phyloP scores from a whole-genome alignment of 805 yeast species.

The Lachancea lanzarotensis region DNA sequence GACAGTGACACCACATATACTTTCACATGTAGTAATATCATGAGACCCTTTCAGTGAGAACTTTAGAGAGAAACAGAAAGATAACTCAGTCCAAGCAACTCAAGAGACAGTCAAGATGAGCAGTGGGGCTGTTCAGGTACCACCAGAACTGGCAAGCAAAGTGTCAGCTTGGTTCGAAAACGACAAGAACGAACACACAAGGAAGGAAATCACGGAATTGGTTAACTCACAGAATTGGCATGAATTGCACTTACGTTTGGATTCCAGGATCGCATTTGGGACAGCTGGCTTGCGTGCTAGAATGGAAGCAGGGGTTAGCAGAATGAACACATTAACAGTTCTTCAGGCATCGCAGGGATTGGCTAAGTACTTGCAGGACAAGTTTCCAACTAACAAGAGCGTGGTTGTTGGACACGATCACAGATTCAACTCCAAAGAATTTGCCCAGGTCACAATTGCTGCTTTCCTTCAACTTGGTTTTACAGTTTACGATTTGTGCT shows the following conservation, averaged over 20 bases:
- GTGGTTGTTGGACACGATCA: constrained; percentile 89
- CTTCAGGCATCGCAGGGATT: constrained; percentile 86
- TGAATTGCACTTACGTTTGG: constrained; percentile 46
- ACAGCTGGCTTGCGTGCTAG: constrained; percentile 86
- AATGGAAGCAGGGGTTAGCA: constrained; percentile 86
- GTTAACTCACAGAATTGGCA: constrained; percentile 33
- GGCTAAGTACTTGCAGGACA: constrained; percentile 41
- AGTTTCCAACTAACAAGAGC: constrained; percentile 24
- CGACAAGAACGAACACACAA: constrained; percentile 40
- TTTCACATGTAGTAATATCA: neutral
- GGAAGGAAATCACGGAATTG: constrained; percentile 48
- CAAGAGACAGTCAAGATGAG: neutral
- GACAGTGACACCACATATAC: neutral
- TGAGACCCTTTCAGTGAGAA: no score
- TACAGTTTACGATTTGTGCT: constrained; percentile 57
- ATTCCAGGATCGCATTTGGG: constrained; percentile 70
- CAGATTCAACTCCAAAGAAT: constrained; percentile 68
- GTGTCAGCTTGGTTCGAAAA: constrained; percentile 25
- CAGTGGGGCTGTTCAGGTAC: constrained; percentile 3
- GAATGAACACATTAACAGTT: constrained; percentile 86
- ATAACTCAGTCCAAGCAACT: neutral
- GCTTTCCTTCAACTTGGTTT: constrained; percentile 66
- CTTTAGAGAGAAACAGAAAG: neutral
- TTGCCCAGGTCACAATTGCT: constrained; percentile 73
- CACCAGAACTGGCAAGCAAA: constrained; percentile 14